Percentiles rank a stretch among this genome's conserved stretches.
These are phyloP conservation scores for Alternaria sp. DNA, from an alignment of 2,329 filamentous ascomycete genomes.

Conservation along the genomic window DNA sequence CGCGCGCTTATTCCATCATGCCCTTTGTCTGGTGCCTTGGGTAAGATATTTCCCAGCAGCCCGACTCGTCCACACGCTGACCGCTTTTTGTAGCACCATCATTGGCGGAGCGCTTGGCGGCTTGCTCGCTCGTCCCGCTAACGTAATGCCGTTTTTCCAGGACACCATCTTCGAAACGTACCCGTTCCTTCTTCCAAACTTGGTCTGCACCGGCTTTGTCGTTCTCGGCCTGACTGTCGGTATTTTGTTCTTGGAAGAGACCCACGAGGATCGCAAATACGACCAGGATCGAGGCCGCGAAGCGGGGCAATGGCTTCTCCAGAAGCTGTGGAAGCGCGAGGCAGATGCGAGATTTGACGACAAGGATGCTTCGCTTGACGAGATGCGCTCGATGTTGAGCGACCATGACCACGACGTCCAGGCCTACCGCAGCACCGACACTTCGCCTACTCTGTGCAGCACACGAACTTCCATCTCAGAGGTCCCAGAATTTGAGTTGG, in stretches of 20 bases:
- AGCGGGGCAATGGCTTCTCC: slow-evolving; percentile 72
- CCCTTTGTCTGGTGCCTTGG: slow-evolving; percentile 97
- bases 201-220: slow-evolving; percentile 85
- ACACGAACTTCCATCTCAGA: slow-evolving; percentile 39
- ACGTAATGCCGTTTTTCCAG: slow-evolving; percentile 80
- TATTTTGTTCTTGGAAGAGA: slow-evolving; percentile 90
- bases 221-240: slow-evolving; percentile 78
- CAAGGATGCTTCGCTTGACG: slow-evolving; percentile 60
- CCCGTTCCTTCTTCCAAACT: slow-evolving; percentile 89
- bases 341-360: slow-evolving; percentile 41
- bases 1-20: slow-evolving; percentile 96
- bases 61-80: slow-evolving; percentile 26
- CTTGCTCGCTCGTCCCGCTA: slow-evolving; percentile 83
- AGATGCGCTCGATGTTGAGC: slow-evolving; percentile 67
- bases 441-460: slow-evolving; percentile 58
- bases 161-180: slow-evolving; percentile 83
- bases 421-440: slow-evolving; percentile 67
- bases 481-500: slow-evolving; percentile 44
- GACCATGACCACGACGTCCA: slow-evolving; percentile 55
- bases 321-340: slow-evolving; percentile 40
- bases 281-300: slow-evolving; percentile 78
- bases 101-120: slow-evolving; percentile 91
- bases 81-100: slow-evolving; percentile 70
- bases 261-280: slow-evolving; percentile 81
- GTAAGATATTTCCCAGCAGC: slow-evolving; percentile 52